A percentile compares a stretch with the other conserved stretches of the same genome.
Evolutionary conservation across 805 yeast genomes (phyloP).

Genomic region (Yarrowia alimentaria): DNA sequence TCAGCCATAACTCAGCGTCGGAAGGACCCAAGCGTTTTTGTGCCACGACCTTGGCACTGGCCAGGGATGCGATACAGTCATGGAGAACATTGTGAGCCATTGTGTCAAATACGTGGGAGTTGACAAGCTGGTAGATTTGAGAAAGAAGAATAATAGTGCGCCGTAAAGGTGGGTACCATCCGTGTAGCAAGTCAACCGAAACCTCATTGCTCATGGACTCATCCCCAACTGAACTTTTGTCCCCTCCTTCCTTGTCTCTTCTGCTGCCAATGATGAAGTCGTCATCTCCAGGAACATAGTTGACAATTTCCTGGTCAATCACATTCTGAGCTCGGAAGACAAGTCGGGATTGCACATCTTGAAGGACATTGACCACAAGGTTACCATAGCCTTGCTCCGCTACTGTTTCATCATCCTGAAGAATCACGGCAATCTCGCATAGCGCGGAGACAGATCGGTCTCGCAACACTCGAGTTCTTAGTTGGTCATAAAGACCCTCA

Average conservation of each 20-base stretch:
- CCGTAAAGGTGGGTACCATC: constrained; percentile 68
- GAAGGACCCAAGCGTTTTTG: constrained; percentile 48
- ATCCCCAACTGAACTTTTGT: constrained; percentile 5
- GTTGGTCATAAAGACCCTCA: constrained; percentile 73
- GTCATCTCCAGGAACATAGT: constrained; percentile 63
- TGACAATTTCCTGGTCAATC: constrained; percentile 65
- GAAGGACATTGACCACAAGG: constrained; percentile 39
- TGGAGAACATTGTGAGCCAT: constrained; percentile 85
- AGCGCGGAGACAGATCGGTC: constrained; percentile 66
- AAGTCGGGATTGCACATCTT: constrained; percentile 76
- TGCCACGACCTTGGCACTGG: constrained; percentile 51
- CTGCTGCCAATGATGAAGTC: constrained; percentile 60
- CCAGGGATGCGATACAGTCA: constrained; percentile 63
- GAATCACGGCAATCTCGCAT: constrained; percentile 70
- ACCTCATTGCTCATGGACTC: constrained; percentile 10
- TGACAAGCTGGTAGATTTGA: constrained; percentile 75
- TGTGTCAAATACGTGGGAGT: constrained; percentile 76
- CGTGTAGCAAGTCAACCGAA: constrained; percentile 36
- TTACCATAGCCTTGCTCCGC: constrained; percentile 31
- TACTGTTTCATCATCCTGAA: constrained; percentile 60
- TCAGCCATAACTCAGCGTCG: constrained; percentile 64
- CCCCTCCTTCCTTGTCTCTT: constrained; percentile 8
- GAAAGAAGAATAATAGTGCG: constrained; percentile 68
- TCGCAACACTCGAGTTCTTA: constrained; percentile 64
- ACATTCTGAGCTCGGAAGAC: constrained; percentile 74